Evolutionary conservation across 257 asterid species (phyloP), one percentile per base, ranked within the genome.

Genomic region (Datura wrightii): DNA sequence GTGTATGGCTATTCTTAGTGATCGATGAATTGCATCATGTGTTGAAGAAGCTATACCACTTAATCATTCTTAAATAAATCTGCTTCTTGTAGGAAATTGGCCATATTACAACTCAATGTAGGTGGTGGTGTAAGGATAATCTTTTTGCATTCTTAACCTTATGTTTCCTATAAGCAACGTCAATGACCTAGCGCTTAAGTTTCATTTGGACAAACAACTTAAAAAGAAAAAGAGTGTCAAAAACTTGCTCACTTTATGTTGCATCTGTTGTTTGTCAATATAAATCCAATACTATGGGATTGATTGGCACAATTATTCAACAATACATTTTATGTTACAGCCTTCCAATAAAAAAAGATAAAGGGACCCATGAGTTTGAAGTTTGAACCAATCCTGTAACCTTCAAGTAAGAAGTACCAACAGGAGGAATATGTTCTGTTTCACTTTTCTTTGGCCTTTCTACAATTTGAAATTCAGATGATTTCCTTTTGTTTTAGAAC

Each of bases 391-490:
- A 24, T 62, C 16, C 41, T 10, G 10, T 3, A 3, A 24, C 41
- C 70, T 10, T 62, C 70, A 62, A 62, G 41, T 41, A 62, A 62
- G 41, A 62, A 62, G 37, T 71, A 42, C 55, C 79, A 71, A 71
- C 54, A 37, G 79, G 79, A 70, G 36, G 79, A 70, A 41, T 16
- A 41, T 18, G 16, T 42, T 71, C 54, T 18, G 8, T 10, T 16
- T 71, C 55, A 71, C 55, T 15, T 15, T 71, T 71, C 5, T 71
- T 71, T 71, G 42, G 55, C 52, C 79, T 71, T 71, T 71, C 31
- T 42, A 71, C 37, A n/a, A 18, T 42, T 69, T 11, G 2, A 69
- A 15, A 16, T 15, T 67, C 52, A 37, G 48, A 69, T 13, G n/a
- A 67, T 67, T 69, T 69, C 52, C 31, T 16, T 10, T 69, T 15